phyloP scores from a whole-genome alignment of 495 filamentous ascomycete genomes.

The Hyphodiscus hymeniophilus region DNA sequence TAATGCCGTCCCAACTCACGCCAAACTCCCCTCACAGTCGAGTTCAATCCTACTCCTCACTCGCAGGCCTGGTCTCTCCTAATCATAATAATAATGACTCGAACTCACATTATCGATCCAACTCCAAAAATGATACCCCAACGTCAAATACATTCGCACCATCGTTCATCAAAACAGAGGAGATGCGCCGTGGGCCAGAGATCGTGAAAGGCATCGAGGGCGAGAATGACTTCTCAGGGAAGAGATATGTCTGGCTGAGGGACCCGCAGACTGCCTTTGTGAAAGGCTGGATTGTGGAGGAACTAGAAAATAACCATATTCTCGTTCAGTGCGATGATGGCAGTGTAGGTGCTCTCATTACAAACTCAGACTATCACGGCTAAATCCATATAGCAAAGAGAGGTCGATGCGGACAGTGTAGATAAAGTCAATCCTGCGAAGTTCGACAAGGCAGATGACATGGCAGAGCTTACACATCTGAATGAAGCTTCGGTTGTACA shows the following conservation, averaged over 20 bases:
- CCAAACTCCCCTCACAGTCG: slow-evolving; percentile 29
- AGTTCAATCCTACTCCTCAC: slow-evolving; percentile 35
- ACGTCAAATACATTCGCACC: slow-evolving; percentile 79
- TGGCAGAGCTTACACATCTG: slow-evolving; percentile 95
- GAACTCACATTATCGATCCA: slow-evolving; percentile 43
- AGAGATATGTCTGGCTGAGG: slow-evolving; percentile 93
- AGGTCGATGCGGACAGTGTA: slow-evolving; percentile 73
- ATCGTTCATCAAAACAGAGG: slow-evolving; percentile 84
- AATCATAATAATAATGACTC: slow-evolving; percentile 8
- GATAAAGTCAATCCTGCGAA: slow-evolving; percentile 99
- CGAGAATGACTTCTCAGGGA: slow-evolving; percentile 98
- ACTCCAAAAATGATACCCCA: slow-evolving; percentile 48
- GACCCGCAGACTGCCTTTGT: slow-evolving; percentile 84
- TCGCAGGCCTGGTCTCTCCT: slow-evolving; percentile 13
- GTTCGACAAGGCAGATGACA: slow-evolving; percentile 98
- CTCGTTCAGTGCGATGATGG: slow-evolving; percentile 93
- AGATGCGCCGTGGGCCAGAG: slow-evolving; percentile 56
- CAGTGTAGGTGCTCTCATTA: slow-evolving; percentile 48
- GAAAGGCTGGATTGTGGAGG: slow-evolving; percentile 84
- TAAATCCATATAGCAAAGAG: slow-evolving; percentile 58
- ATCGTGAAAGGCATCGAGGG: slow-evolving; percentile 74
- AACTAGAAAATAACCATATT: slow-evolving; percentile 55
- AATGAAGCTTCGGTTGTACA: slow-evolving; percentile 98
- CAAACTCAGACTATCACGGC: not conserved
- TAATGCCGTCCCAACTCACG: slow-evolving; percentile 49